These are phyloP conservation scores for Colletotrichum euphorbiae DNA, from an alignment of 2,329 filamentous ascomycete species.

Conservation along the genomic window DNA sequence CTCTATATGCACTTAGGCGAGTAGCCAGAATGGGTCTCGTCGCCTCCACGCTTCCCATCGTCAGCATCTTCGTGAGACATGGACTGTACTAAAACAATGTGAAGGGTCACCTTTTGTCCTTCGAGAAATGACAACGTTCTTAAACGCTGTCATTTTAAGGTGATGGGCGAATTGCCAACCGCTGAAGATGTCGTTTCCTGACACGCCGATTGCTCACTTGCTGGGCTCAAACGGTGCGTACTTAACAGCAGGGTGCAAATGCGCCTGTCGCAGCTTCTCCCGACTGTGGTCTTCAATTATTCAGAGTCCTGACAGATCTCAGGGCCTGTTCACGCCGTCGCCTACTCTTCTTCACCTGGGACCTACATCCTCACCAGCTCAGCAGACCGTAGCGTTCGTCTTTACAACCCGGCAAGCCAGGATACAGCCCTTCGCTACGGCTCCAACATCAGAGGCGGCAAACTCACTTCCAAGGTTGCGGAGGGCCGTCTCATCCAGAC, in stretches of 20 bases:
- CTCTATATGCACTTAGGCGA: slow-evolving; percentile 36
- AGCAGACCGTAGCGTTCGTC: slow-evolving; percentile 84
- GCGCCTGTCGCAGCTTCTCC: background rate
- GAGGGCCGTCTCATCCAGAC: slow-evolving; percentile 80
- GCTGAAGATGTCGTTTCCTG: slow-evolving; percentile 57
- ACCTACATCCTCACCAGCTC: slow-evolving; percentile 88
- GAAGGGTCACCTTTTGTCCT: background rate
- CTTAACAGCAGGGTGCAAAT: background rate
- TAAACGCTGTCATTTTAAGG: background rate
- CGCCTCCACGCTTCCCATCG: background rate
- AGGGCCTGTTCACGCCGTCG: slow-evolving; percentile 79
- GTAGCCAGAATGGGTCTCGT: background rate
- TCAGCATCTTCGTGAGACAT: too few species aligned
- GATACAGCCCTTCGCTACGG: slow-evolving; percentile 39
- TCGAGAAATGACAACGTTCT: slow-evolving; percentile 8
- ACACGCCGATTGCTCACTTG: slow-evolving; percentile 65
- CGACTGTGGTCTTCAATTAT: background rate
- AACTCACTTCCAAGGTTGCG: slow-evolving; percentile 52
- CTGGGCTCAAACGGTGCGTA: slow-evolving; percentile 68
- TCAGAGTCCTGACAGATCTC: background rate
- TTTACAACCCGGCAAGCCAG: slow-evolving; percentile 79
- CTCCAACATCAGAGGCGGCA: slow-evolving; percentile 48
- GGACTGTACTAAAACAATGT: background rate
- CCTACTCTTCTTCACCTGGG: slow-evolving; percentile 78
- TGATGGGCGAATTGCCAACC: slow-evolving; percentile 32